Conservation (phyloP, 2,329 filamentous ascomycete genomes). For the Talaromyces pinophilus region DNA sequence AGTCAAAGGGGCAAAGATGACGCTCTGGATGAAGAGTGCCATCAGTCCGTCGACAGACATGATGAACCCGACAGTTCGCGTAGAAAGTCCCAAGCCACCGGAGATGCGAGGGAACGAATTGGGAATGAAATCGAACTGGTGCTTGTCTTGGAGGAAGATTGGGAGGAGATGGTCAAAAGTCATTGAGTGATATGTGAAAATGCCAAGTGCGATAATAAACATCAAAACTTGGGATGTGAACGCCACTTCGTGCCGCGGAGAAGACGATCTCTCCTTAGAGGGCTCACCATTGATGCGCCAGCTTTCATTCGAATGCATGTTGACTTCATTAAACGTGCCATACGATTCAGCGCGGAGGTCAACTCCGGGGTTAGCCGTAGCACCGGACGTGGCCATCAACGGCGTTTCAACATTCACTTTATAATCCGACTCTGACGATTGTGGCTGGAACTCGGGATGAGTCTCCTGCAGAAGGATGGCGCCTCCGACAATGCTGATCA, state of each 20-base stretch:
- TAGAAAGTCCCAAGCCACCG: conserved; percentile 66
- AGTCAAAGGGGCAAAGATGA: conserved; percentile 68
- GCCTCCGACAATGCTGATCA: conserved; percentile 77
- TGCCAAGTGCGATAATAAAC: conserved; percentile 77
- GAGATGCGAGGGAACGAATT: conserved; percentile 47
- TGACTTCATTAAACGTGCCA: conserved; percentile 66
- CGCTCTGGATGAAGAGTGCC: conserved; percentile 70
- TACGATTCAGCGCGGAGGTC: conserved; percentile 78
- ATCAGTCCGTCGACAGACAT: conserved; percentile 70
- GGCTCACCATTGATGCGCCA: conserved; percentile 57
- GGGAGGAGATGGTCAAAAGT: conserved; percentile 88
- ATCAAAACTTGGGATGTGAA: conserved; percentile 69
- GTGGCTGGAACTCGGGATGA: conserved; percentile 75
- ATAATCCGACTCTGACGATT: conserved; percentile 39
- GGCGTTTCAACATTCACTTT: conserved; percentile 65
- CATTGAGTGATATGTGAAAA: conserved; percentile 96
- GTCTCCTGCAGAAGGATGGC: conserved; percentile 84
- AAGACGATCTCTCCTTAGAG: conserved; percentile 31
- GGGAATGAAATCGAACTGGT: conserved; percentile 37
- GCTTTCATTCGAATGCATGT: conserved; percentile 55
- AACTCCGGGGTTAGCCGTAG: conserved; percentile 70
- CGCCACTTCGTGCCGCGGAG: conserved; percentile 45
- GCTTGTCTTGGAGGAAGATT: conserved; percentile 82
- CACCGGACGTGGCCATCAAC: conserved; percentile 72
- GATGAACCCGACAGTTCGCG: conserved; percentile 67